phyloP scores from a whole-genome alignment of 2,329 filamentous ascomycete species.

The Sporothrix humicola region DNA sequence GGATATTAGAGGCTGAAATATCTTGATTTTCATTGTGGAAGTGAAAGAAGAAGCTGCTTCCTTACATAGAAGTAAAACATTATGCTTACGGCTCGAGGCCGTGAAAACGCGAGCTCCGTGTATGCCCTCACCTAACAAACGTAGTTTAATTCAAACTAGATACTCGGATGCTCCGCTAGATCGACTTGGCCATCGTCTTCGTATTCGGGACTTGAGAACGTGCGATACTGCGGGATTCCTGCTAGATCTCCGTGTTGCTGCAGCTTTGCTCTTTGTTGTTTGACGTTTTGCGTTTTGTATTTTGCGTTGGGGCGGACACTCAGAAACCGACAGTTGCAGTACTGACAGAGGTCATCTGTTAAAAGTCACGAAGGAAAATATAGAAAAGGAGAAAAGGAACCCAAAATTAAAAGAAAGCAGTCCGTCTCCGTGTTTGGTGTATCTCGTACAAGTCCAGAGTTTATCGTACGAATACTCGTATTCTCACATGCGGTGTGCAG shows the following conservation, averaged over 20 bases:
- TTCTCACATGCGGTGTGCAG: not conserved
- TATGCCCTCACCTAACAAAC: not conserved
- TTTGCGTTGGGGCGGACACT: conserved; percentile 13
- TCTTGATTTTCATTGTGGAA: not conserved
- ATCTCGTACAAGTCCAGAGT: not conserved
- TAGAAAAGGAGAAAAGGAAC: too few species aligned
- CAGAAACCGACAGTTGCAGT: not conserved
- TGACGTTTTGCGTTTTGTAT: not conserved
- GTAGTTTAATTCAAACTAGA: not conserved
- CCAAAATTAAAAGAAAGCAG: not conserved
- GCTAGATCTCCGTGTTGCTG: too few species aligned
- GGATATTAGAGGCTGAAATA: not conserved
- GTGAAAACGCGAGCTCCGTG: not conserved
- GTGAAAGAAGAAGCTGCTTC: not conserved
- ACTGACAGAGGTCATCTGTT: too few species aligned
- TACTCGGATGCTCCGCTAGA: not conserved
- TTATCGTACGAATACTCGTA: not conserved
- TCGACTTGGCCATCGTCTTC: not conserved
- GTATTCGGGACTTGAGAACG: not conserved
- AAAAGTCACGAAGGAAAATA: not conserved
- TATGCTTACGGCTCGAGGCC: not conserved
- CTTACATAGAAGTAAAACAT: not conserved
- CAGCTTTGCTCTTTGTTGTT: too few species aligned
- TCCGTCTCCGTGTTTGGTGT: not conserved
- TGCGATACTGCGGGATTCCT: not conserved